Conservation (phyloP, 495 filamentous ascomycete species). For the Lepidopterella palustris region DNA sequence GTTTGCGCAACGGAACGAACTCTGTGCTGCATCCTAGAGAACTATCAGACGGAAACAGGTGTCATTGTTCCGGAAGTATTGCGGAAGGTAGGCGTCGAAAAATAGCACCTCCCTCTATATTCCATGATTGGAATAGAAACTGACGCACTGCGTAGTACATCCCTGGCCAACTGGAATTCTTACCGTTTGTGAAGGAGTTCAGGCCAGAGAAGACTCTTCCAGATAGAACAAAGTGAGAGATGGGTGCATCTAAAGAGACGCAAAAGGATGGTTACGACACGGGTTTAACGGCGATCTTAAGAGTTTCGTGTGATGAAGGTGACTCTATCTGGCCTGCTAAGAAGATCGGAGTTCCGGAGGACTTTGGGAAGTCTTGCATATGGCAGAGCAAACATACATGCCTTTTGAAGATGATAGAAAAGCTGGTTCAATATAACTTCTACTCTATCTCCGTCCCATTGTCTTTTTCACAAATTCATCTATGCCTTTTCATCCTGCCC, state of each 20-base stretch:
- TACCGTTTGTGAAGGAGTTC: conserved; percentile 73
- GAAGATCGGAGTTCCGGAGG: neutral
- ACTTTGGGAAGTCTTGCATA: too few relatives aligned
- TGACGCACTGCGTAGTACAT: conserved; percentile 53
- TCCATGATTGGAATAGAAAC: neutral
- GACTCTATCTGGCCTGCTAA: neutral
- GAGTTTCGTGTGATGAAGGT: neutral
- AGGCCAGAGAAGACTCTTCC: conserved; percentile 15
- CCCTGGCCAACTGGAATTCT: conserved; percentile 78
- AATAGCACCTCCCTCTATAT: neutral
- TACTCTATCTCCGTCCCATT: too few relatives aligned
- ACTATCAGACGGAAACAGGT: conserved; percentile 90
- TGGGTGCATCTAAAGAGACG: neutral
- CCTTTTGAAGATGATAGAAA: too few relatives aligned
- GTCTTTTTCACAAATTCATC: too few relatives aligned
- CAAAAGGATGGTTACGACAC: neutral
- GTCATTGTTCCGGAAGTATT: conserved; percentile 80
- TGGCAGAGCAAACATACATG: too few relatives aligned
- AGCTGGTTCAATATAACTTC: too few relatives aligned
- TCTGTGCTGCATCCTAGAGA: conserved; percentile 91
- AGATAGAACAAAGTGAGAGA: neutral
- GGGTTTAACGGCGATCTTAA: neutral
- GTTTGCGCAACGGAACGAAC: conserved; percentile 89
- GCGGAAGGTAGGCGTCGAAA: conserved; percentile 44
- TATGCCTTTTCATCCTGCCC: too few relatives aligned